A percentile compares a stretch with the other conserved stretches of the same genome.
These are phyloP conservation scores for Naganishia sp. DNA, from an alignment of 1,284 basidiomycete genomes.

Conservation along the genomic window DNA sequence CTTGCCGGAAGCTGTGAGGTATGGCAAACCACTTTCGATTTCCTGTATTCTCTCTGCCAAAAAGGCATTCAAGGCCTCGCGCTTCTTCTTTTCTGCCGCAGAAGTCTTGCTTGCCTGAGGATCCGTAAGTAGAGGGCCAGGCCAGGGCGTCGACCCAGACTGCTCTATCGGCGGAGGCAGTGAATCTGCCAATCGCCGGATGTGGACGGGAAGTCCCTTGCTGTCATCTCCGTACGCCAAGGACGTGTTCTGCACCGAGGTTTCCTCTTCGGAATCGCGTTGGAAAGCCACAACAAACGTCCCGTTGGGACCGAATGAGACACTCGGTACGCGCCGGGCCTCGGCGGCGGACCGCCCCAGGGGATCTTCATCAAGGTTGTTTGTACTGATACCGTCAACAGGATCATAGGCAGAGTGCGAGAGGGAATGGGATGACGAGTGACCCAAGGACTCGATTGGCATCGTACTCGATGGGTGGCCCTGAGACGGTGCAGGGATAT, in stretches of 20 bases:
- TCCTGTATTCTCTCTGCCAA: constrained; percentile 73
- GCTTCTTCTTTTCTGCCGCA: constrained; percentile 73
- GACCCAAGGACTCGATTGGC: constrained; percentile 1
- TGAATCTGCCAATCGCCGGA: constrained; percentile 67
- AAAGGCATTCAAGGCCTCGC: constrained; percentile 73
- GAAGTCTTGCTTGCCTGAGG: constrained; percentile 64
- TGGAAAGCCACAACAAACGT: constrained; percentile 84
- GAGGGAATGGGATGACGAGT: background rate
- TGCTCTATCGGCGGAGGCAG: constrained; percentile 69
- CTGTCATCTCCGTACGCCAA: constrained; percentile 57
- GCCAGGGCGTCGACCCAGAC: constrained; percentile 64
- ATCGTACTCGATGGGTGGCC: background rate
- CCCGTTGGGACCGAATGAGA: constrained; percentile 88
- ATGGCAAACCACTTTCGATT: constrained; percentile 72
- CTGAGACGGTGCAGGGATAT: background rate
- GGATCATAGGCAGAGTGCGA: constrained; percentile 30
- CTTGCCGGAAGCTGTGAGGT: constrained; percentile 61
- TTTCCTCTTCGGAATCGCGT: constrained; percentile 66
- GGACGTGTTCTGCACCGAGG: constrained; percentile 66
- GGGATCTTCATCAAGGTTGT: constrained; percentile 64
- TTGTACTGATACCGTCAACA: background rate
- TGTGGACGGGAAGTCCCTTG: constrained; percentile 67
- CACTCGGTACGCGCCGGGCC: constrained; percentile 65
- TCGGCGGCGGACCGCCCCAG: constrained; percentile 69
- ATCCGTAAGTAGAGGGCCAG: constrained; percentile 82